Percentiles rank a stretch among this genome's conserved stretches.
These are phyloP conservation scores for Sporopachydermia lactativora DNA, from an alignment of 805 yeast species.

Conservation along the genomic window DNA sequence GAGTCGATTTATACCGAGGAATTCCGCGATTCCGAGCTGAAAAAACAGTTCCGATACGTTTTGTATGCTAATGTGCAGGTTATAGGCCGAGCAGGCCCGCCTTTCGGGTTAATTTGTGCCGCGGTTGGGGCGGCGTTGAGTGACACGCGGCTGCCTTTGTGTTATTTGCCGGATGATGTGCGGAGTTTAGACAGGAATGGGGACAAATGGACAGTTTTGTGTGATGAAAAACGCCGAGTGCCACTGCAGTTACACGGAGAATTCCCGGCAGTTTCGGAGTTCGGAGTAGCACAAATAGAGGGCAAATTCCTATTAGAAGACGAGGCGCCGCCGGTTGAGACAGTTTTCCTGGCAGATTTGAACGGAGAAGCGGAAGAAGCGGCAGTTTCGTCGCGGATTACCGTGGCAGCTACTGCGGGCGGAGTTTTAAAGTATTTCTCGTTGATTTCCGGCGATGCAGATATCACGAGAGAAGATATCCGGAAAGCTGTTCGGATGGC, in stretches of 20 bases:
- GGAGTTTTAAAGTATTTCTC: conserved; percentile 7
- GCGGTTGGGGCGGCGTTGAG: conserved; percentile 50
- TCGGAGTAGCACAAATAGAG: conserved; percentile 34
- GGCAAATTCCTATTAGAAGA: conserved; percentile 14
- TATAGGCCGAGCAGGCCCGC: conserved; percentile 70
- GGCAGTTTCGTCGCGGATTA: conserved; percentile 38
- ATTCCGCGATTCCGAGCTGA: conserved; percentile 19
- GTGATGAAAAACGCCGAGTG: conserved; percentile 34
- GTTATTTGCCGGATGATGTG: neutral
- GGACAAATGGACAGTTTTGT: conserved; percentile 35
- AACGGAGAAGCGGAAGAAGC: conserved; percentile 80
- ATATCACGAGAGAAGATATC: neutral
- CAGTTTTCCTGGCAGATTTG: conserved; percentile 49
- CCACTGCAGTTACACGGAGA: conserved; percentile 23
- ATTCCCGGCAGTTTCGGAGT: conserved; percentile 26
- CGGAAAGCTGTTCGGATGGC: neutral
- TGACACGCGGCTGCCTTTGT: conserved; percentile 44
- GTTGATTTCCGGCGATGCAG: neutral
- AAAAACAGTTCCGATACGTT: conserved; percentile 38
- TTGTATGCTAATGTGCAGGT: conserved; percentile 64
- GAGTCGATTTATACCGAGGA: conserved; percentile 8
- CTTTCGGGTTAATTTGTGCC: conserved; percentile 63
- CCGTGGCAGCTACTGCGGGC: conserved; percentile 22
- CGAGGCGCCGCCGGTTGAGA: conserved; percentile 22
- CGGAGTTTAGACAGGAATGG: conserved; percentile 49